A percentile compares a stretch with the other conserved stretches of the same genome.
Evolutionary conservation across 805 yeast genomes (phyloP).

Genomic region (Candida insectorum): DNA sequence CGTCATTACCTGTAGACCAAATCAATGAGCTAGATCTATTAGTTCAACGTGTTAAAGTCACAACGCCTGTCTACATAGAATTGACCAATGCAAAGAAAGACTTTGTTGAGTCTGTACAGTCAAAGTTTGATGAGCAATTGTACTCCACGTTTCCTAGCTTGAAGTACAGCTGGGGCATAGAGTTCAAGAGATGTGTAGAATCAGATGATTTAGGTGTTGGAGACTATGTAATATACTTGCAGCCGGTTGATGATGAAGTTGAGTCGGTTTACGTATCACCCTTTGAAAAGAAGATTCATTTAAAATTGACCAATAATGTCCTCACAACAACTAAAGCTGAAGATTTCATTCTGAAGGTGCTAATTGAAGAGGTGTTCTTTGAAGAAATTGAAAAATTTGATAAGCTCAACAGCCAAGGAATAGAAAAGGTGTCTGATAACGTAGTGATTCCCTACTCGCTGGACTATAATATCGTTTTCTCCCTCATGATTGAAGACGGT

Average conservation of each 20-base stretch:
- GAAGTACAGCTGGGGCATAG: conserved; percentile 26
- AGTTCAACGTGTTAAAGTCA: conserved; percentile 16
- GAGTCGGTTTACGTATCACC: conserved; percentile 31
- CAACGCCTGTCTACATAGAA: conserved; percentile 45
- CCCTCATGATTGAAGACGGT: conserved; percentile 70
- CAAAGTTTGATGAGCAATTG: conserved; percentile 27
- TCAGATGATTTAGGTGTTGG: conserved; percentile 29
- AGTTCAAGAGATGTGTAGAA: conserved; percentile 16
- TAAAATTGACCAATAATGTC: conserved; percentile 25
- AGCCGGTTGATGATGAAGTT: conserved; percentile 4
- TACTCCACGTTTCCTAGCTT: conserved; percentile 19
- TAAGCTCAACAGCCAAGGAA: background rate
- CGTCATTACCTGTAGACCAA: conserved; percentile 50
- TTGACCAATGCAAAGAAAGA: conserved; percentile 26
- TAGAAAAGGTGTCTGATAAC: conserved; percentile 18
- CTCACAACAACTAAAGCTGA: conserved; percentile 25
- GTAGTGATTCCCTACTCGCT: conserved; percentile 58
- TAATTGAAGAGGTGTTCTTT: conserved; percentile 37
- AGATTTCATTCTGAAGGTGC: conserved; percentile 31
- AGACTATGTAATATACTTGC: too few relatives aligned
- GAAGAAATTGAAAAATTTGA: conserved; percentile 33
- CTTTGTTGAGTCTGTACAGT: conserved; percentile 33
- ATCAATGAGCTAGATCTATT: conserved; percentile 2
- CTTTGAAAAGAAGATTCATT: conserved; percentile 25
- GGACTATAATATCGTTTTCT: conserved; percentile 69